Conservation (phyloP, 352 stramenopile species). For the Globisporangium abappressorium region DNA sequence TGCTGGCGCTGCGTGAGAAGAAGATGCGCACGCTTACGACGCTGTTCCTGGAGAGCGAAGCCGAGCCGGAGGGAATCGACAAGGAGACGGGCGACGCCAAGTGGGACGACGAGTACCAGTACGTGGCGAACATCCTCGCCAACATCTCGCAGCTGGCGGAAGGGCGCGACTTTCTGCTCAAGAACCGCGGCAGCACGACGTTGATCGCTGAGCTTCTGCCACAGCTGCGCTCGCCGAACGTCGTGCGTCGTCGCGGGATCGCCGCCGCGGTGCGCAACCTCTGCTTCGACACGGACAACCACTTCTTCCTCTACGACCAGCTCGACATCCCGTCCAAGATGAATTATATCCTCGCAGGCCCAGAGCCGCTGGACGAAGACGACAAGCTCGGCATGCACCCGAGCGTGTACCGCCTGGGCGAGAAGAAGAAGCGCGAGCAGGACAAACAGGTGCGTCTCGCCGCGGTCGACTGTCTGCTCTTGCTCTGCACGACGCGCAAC, state of each 20-base stretch:
- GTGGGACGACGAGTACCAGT: conserved; percentile 89
- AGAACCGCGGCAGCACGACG: conserved; percentile 63
- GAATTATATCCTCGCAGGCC: conserved; percentile 67
- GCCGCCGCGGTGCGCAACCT: conserved; percentile 73
- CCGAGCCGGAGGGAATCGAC: conserved; percentile 76
- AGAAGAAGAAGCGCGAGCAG: conserved; percentile 84
- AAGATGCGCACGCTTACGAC: conserved; percentile 79
- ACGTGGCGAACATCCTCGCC: conserved; percentile 80
- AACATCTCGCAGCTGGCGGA: conserved; percentile 86
- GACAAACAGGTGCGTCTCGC: conserved; percentile 68
- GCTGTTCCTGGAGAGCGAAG: conserved; percentile 66
- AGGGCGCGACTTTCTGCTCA: conserved; percentile 73
- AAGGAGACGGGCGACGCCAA: conserved; percentile 65
- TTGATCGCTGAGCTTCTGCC: conserved; percentile 63
- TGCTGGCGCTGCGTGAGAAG: conserved; percentile 63
- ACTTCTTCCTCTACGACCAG: conserved; percentile 87
- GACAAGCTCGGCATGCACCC: conserved; percentile 83
- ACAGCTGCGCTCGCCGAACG: conserved; percentile 80
- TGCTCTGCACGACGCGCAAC: conserved; percentile 78
- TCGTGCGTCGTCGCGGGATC: conserved; percentile 73
- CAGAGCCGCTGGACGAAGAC: conserved; percentile 71
- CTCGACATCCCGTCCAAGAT: conserved; percentile 81
- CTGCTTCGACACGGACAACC: conserved; percentile 87
- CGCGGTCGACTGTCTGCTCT: conserved; percentile 67
- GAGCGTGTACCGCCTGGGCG: conserved; percentile 64